These are phyloP conservation scores for Plasmopara halstedii DNA, from an alignment of 352 stramenopile species.

Conservation along the genomic window DNA sequence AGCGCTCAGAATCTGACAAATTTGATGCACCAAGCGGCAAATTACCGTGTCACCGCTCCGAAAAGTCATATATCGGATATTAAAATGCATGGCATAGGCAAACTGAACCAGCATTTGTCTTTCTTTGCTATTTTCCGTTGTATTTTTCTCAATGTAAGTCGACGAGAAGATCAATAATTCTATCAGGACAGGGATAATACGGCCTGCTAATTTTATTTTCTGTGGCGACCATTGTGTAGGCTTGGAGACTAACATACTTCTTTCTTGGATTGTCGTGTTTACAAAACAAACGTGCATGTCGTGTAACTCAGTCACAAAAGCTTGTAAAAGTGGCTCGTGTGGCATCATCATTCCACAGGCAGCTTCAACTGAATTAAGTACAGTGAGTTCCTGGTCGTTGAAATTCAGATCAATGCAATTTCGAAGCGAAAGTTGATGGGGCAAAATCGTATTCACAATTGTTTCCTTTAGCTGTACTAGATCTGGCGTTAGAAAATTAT, in stretches of 20 bases:
- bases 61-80: constrained; percentile 29
- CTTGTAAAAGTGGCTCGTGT: constrained; percentile 32
- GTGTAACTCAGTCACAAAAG: constrained; percentile 26
- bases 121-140: constrained; percentile 4
- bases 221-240: constrained; percentile 18
- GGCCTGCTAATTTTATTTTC: constrained; percentile 27
- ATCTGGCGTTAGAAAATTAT: constrained; percentile 52
- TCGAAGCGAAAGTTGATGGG: constrained; percentile 14
- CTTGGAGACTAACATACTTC: neutral
- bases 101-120: constrained; percentile 27
- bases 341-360: constrained; percentile 30
- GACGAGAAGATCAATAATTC: constrained; percentile 31
- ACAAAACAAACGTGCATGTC: constrained; percentile 32
- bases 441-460: constrained; percentile 6
- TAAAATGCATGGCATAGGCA: constrained; percentile 22
- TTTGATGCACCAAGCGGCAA: constrained; percentile 32
- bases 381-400: constrained; percentile 32
- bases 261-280: neutral
- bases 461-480: constrained; percentile 46
- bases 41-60: constrained; percentile 33
- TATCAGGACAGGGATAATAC: constrained; percentile 31
- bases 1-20: constrained; percentile 40
- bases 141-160: constrained; percentile 11
- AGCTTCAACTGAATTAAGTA: constrained; percentile 20
- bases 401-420: constrained; percentile 36